Conservation (phyloP, 495 filamentous ascomycete genomes). For the Xylaria intraflava region DNA sequence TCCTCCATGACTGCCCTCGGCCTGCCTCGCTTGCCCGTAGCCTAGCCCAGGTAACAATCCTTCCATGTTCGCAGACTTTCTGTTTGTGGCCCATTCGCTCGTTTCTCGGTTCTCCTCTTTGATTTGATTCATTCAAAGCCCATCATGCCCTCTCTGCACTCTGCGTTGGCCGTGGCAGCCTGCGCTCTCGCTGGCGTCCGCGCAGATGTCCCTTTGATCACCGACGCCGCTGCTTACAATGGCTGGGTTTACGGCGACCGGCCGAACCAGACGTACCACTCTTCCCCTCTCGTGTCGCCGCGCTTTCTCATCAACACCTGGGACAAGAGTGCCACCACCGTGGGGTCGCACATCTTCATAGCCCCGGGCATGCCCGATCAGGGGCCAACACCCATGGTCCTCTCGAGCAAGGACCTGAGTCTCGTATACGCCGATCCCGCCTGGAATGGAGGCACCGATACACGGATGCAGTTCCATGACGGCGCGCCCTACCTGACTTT, state of each 20-base stretch:
- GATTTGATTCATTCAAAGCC: background rate
- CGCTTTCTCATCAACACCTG: constrained; percentile 31
- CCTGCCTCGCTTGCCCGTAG: too few species aligned
- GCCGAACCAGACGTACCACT: constrained; percentile 36
- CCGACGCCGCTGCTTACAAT: constrained; percentile 23
- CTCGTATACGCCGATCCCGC: constrained; percentile 15
- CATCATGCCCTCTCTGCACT: constrained; percentile 5
- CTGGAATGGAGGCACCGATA: constrained; percentile 13
- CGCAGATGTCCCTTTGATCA: constrained; percentile 6
- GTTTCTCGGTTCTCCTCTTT: too few species aligned
- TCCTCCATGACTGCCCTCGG: too few species aligned
- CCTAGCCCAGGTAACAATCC: too few species aligned
- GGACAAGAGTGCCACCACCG: constrained; percentile 30
- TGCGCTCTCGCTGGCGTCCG: background rate
- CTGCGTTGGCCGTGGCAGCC: background rate
- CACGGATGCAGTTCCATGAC: constrained; percentile 13
- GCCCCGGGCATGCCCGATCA: constrained; percentile 7
- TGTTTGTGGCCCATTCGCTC: too few species aligned
- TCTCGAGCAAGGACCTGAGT: constrained; percentile 13
- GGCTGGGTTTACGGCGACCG: constrained; percentile 30
- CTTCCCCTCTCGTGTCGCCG: constrained; percentile 31
- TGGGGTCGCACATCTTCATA: constrained; percentile 34
- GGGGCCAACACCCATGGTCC: constrained; percentile 9
- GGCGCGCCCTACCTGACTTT: constrained; percentile 18
- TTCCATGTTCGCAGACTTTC: too few species aligned